Evolutionary conservation across 208 protist species (phyloP), one percentile per base, ranked within the genome.

Genomic region (Crithidia sp.): DNA sequence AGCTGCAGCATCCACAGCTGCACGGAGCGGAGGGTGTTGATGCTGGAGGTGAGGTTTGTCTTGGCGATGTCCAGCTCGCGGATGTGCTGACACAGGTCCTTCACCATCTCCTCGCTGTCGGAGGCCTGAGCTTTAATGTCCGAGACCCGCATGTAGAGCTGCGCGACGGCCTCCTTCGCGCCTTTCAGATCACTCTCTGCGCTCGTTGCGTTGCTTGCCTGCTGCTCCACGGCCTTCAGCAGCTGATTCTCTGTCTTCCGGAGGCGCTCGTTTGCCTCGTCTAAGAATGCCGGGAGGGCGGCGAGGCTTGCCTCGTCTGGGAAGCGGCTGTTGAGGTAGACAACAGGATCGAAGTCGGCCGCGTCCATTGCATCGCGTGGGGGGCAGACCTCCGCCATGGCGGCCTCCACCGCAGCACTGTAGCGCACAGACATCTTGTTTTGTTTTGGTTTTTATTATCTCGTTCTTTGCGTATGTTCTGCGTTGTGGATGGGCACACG

Each of bases 41-140:
- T 98, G 58, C 91, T 94, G 9, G 82, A 43, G 2, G 93, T 97
- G 7, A 98, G 84, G 69, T 98, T 98, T 10, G 82, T 95, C 74
- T 99, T 99, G 41, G 95, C 98, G 60, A 90, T 96, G 76, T 99
- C 98, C 16, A 99, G 87, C 59, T 91, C 82, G 63, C 93, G 87
- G 67, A 99, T 98, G 76, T 98, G 90, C 41, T 92, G 91, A 60
- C 96, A 98, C 50, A 99, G 84, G 55, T 97, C 92, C 52, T 93
- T 90, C 55, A 98, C 94, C 28, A 97, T 98, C 55, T 94, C 86
- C 79, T 98, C 97, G 65, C 89, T 97, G 70, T 98, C 85, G 16
- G 88, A 90, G 6, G 96, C 96, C 72, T 97, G 98, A 0, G 70
- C 55, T 59, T 96, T 95, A 71, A 98, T 98, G 47, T 97, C 92